Evolutionary conservation across 257 asterid species (phyloP), one percentile per base, ranked within the genome.

Genomic region (Gentiana dahurica): DNA sequence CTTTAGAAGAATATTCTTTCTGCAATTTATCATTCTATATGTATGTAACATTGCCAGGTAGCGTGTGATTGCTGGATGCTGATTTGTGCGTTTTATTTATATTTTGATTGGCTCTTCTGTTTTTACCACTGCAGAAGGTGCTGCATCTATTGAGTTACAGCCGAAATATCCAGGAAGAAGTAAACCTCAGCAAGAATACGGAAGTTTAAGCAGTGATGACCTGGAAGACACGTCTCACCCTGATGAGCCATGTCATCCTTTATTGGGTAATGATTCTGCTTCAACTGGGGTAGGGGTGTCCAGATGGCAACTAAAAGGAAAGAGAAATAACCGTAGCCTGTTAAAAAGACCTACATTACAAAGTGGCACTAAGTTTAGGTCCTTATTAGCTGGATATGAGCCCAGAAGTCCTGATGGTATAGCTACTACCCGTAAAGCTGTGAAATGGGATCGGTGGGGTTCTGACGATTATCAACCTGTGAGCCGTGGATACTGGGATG

Each of bases 291-390:
- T 51, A 43, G 88, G 76, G 61, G 80, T 80, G 59, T 87, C 95
- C 55, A 85, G 77, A 68, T 87, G 94, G 96, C 84, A 78, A 67
- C 81, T 75, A 64, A 88, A 85, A 70, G 82, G 97, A 55, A 92
- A 88, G 71, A 83, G 94, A 75, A 82, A 84, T 69, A 79, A 51
- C 68, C 88, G 87, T 49, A 77, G 67, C 71, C 67, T 85, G 13
- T 66, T 75, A 50, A 91, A 81, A 65, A 81, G 78, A 71, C 59
- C 72, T 38, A 65, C 77, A 56, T 72, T 72, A 57, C 53, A 62
- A 58, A 44, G 45, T 51, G 78, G 69, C 53, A 80, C 59, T 57
- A 71, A 63, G 37, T 60, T 49, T 33, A 71, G 71, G 70, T 62
- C 71, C 61, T 77, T 67, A 62, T 54, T 57, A 32, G 63, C 82